Base-by-base conservation (phyloP, 2,329 filamentous ascomycete species). In the Ceratocystis eucalypticola region DNA sequence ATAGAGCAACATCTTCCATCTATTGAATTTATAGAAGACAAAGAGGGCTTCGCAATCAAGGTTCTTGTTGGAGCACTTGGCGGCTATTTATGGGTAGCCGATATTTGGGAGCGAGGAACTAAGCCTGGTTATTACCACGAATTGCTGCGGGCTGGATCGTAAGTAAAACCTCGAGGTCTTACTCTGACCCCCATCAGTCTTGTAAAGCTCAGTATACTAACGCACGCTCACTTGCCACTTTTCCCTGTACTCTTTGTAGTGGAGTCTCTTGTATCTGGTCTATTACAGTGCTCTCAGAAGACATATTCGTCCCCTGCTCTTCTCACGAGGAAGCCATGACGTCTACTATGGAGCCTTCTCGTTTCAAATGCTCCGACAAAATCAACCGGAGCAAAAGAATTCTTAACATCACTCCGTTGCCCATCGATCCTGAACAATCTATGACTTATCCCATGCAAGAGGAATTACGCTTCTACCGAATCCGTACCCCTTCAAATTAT, bases 21-120 rank as follows among this genome's bases (percentile, higher is more conserved):
- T 64, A 72, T 85, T n/a, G 74, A 77, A 30, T 83, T 85, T 69
- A 71, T 77, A 62, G 77, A 79, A 64, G 76, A 81, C 66, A 69
- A 73, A 0, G 50, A 75, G 1, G 82, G 82, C 1, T 70, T 77
- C 1, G 82, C 81, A 1, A 76, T 80, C 4, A 80, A 78, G 68
- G 71, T 84, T 0, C 76, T 78, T 28, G 82, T 79, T 0, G 72
- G 82, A 28, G 82, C 84, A 57, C 80, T 84, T 48, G 71, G 72
- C 10, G 82, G 80, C 1, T 72, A 69, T 8, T 70, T 78, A 5
- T 84, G 80, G 78, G 68, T 83, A 12, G 75, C 81, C 53, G 75
- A 82, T 55, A 82, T 85, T 15, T 84, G 81, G 82, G 76, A 74
- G 45, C 66, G 72, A 2, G 61, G 65, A 6, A 70, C 70, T 5